Base-by-base conservation (phyloP, 805 yeast species). In the Allodekkera sacchari region DNA sequence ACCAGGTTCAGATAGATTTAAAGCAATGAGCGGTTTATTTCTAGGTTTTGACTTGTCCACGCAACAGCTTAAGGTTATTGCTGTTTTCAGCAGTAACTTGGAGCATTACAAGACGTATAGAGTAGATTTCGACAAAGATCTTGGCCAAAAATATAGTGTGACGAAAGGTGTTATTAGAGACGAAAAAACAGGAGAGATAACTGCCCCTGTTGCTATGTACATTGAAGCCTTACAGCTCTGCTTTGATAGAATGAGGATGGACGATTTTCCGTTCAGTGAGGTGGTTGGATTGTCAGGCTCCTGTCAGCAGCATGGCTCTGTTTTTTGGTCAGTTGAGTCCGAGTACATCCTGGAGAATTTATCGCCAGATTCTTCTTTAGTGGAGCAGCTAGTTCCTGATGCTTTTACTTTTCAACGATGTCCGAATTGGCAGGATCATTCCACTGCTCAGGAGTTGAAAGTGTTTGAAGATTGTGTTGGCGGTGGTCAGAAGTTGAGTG, bases 341-440 rank as follows among this genome's bases (percentile, higher is more conserved):
- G 52, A 56, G 2, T 37, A 42, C 0, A 39, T 64, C 3, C 60
- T 85, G 31, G 26, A 37, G 1, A 36, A 44, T 0, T 55, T 82
- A 34, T 42, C 61, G 1, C 18, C 48, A 0, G 37, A 42, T 4
- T 30, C 46, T 9, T 37, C 61, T 2, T 57, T 83, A 30, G 50
- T 61, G 22, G 65, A 60, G 2, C 82, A 70, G 39, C 45, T 82
- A 23, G 43, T 46, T 14, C 64, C 64, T 3, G 43, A 43, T 1
- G 79, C 81, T 2, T 78, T 83, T 42, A 63, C 89, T 2, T 66
- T 75, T 43, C 61, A 66, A 5, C 64, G 64, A 25, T 78, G 94
- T 4, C 95, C 96, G 7, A 87, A 88, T 50, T 87, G 96, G 96
- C 96, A 87, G 55, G 96, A 87, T 49, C 94, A 84, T 50, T 79